Conservation (phyloP, 2,329 filamentous ascomycete species). For the Trichoderma sp. region DNA sequence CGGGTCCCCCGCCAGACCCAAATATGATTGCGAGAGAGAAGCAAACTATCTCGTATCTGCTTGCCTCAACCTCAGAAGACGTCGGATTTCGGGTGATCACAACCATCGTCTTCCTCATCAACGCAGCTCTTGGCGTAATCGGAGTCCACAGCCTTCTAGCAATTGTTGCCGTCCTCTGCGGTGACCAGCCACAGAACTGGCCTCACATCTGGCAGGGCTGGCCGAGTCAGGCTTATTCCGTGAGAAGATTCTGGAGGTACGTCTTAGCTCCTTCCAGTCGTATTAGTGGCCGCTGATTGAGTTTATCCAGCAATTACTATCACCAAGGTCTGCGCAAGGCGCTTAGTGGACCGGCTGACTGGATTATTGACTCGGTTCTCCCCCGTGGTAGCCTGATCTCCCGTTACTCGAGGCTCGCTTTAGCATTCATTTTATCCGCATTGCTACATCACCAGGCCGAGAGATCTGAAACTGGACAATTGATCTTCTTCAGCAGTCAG, state of each 20-base stretch:
- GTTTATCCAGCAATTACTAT: background rate
- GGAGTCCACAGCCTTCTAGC: background rate
- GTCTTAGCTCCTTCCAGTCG: background rate
- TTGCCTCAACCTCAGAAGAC: background rate
- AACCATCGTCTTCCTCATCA: background rate
- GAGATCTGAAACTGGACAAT: background rate
- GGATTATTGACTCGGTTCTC: background rate
- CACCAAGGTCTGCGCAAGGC: slow-evolving; percentile 4
- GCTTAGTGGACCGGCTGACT: background rate
- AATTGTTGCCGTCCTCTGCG: background rate
- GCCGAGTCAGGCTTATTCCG: background rate
- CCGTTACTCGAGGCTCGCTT: background rate
- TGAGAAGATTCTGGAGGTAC: background rate
- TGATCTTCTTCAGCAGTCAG: slow-evolving; percentile 2
- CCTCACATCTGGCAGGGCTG: background rate
- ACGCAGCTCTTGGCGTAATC: background rate
- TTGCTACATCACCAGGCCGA: background rate
- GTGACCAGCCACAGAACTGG: background rate
- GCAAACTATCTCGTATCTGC: background rate
- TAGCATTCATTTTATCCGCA: background rate
- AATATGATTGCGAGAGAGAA: background rate
- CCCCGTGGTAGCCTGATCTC: background rate
- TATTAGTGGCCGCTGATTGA: background rate
- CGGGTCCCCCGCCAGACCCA: background rate
- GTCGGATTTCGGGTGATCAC: background rate